Percentiles rank a stretch among this genome's conserved stretches.
phyloP scores from a whole-genome alignment of 139 green algal species.

The Micractinium conductrix region DNA sequence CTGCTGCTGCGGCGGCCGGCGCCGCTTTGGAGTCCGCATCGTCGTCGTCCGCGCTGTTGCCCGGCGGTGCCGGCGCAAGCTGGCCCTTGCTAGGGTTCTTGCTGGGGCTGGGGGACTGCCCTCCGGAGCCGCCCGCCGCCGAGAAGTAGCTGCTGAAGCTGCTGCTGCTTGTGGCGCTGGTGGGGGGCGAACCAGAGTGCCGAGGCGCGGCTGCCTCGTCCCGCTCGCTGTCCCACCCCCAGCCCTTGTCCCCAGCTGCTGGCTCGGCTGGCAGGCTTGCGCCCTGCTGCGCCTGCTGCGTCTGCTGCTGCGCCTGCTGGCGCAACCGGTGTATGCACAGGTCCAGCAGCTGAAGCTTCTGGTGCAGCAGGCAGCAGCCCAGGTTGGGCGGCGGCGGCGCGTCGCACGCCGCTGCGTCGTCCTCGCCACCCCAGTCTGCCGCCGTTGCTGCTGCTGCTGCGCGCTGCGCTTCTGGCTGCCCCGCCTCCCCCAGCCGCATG shows the following conservation, averaged over 20 bases:
- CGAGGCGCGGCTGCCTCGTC: neutral
- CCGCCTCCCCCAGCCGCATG: conserved; percentile 46
- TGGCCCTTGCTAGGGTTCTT: neutral
- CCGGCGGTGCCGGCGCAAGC: neutral
- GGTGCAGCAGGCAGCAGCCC: conserved; percentile 73
- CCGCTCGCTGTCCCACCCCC: neutral
- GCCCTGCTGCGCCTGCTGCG: conserved; percentile 3
- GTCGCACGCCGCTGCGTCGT: no score
- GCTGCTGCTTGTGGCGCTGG: neutral
- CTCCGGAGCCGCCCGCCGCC: neutral
- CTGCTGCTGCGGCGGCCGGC: neutral
- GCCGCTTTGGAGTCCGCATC: neutral
- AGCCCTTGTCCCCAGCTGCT: neutral
- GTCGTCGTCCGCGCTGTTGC: neutral
- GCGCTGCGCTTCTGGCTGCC: neutral
- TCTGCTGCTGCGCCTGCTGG: neutral
- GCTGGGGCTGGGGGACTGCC: neutral
- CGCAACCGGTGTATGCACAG: conserved; percentile 66
- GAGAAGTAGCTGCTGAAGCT: conserved; percentile 28
- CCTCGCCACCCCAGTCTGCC: no score
- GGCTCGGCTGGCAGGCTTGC: neutral
- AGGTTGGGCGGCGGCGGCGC: conserved; percentile 41
- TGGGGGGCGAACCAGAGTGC: neutral
- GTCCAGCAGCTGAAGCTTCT: conserved; percentile 88
- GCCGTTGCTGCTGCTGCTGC: conserved; percentile 11